A percentile compares a stretch with the other conserved stretches of the same genome.
Conservation (phyloP, 768 basidiomycete species). For the Termitomyces titanicus region DNA sequence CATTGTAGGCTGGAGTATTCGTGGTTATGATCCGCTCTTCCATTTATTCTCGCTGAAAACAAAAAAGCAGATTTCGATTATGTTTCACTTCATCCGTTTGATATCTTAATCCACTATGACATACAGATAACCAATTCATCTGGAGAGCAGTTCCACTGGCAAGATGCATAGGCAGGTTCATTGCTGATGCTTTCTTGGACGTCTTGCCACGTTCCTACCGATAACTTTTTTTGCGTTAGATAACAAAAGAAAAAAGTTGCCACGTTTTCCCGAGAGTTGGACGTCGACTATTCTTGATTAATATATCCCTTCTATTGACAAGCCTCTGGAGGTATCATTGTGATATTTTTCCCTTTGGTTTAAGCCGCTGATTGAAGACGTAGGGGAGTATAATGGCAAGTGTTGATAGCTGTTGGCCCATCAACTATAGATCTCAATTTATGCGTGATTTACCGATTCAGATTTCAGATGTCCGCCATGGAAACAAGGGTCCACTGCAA, state of each 20-base stretch:
- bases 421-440: background rate
- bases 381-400: constrained; percentile 9
- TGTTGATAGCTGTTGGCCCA: background rate
- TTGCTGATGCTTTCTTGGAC: constrained; percentile 26
- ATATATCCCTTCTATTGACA: constrained; percentile 1
- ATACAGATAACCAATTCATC: constrained; percentile 25
- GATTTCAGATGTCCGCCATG: too few species aligned
- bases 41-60: constrained; percentile 26
- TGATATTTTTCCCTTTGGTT: constrained; percentile 10
- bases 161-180: constrained; percentile 38
- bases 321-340: constrained; percentile 21
- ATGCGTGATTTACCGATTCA: background rate
- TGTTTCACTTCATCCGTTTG: constrained; percentile 29
- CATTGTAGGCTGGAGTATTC: constrained; percentile 8
- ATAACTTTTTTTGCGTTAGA: constrained; percentile 35
- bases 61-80: constrained; percentile 26
- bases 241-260: constrained; percentile 25
- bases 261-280: constrained; percentile 18
- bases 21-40: constrained; percentile 26
- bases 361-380: constrained; percentile 12
- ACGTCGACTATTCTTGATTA: constrained; percentile 15
- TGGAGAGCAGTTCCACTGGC: constrained; percentile 14
- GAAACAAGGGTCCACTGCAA: too few species aligned
- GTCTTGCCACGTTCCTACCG: constrained; percentile 23
- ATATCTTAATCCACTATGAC: constrained; percentile 25